Conservation (phyloP, 495 filamentous ascomycete genomes). For the Aspergillus biplanus region DNA sequence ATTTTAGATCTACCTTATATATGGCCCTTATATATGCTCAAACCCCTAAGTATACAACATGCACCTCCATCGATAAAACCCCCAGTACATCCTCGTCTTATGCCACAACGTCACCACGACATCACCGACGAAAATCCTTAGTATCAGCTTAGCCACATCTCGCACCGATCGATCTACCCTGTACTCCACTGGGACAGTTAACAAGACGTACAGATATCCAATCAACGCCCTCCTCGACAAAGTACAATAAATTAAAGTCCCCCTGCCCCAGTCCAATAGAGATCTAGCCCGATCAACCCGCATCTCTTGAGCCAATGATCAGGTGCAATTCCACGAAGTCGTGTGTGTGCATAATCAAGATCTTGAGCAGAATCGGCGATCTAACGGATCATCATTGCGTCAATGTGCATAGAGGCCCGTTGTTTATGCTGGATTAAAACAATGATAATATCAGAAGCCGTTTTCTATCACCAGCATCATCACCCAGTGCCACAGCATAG, state of each 20-base stretch:
- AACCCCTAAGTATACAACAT: background rate
- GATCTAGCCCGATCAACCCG: too few relatives aligned
- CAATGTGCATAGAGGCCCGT: constrained; percentile 4
- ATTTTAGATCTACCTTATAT: background rate
- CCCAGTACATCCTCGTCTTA: too few relatives aligned
- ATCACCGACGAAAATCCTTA: too few relatives aligned
- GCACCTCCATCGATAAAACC: too few relatives aligned
- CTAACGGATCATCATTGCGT: constrained; percentile 4
- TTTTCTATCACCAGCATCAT: too few relatives aligned
- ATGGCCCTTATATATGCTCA: background rate
- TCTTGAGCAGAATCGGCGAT: background rate
- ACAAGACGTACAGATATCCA: background rate
- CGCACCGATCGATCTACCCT: background rate
- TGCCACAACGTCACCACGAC: too few relatives aligned
- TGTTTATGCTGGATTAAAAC: too few relatives aligned
- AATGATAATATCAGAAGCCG: too few relatives aligned
- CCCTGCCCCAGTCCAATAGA: background rate
- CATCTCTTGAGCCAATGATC: too few relatives aligned
- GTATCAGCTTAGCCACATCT: too few relatives aligned
- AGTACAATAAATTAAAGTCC: background rate
- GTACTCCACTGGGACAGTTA: background rate
- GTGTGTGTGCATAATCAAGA: constrained; percentile 5
- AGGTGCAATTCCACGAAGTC: background rate
- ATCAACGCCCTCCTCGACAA: background rate
- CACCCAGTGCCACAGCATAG: background rate